phyloP scores from a whole-genome alignment of 1,284 basidiomycete species.

The Thelephora terrestris region DNA sequence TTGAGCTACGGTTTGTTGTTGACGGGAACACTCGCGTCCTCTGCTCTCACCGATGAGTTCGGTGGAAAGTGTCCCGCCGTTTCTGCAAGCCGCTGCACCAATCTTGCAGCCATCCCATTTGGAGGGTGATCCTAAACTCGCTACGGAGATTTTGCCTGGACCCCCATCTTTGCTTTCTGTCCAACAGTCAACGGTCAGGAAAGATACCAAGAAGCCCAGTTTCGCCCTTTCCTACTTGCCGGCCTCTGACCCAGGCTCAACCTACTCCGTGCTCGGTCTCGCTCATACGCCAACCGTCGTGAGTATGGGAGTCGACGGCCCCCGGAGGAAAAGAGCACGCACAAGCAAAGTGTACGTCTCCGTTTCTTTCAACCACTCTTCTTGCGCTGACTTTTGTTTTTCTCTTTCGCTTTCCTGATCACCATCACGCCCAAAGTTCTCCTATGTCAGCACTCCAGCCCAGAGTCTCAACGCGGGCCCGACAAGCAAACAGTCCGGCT shows the following conservation, averaged over 20 bases:
- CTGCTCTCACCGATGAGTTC: slow-evolving; percentile 30
- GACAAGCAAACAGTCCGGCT: neutral
- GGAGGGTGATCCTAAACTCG: slow-evolving; percentile 65
- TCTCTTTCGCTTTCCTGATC: slow-evolving; percentile 10
- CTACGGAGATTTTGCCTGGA: slow-evolving; percentile 77
- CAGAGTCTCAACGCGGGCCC: slow-evolving; percentile 43
- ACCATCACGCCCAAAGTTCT: too few species aligned
- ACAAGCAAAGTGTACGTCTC: slow-evolving; percentile 58
- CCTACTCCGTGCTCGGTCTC: slow-evolving; percentile 53
- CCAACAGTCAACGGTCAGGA: slow-evolving; percentile 53
- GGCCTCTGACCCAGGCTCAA: slow-evolving; percentile 70
- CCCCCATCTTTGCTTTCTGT: slow-evolving; percentile 61
- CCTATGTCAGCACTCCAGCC: slow-evolving; percentile 36
- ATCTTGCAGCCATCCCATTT: slow-evolving; percentile 66
- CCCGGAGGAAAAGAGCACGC: slow-evolving; percentile 61
- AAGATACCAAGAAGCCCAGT: slow-evolving; percentile 64
- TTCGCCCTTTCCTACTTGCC: slow-evolving; percentile 65
- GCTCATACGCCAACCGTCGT: slow-evolving; percentile 45
- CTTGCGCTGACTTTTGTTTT: slow-evolving; percentile 12
- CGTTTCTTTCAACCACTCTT: slow-evolving; percentile 8
- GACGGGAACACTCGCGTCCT: too few species aligned
- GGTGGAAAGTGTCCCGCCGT: slow-evolving; percentile 55
- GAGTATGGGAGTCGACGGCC: slow-evolving; percentile 47
- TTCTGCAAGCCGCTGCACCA: slow-evolving; percentile 55
- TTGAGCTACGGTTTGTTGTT: too few species aligned